phyloP scores from a whole-genome alignment of 192 early-diverging fungal genomes.

The Gorgonomyces haynaldii region DNA sequence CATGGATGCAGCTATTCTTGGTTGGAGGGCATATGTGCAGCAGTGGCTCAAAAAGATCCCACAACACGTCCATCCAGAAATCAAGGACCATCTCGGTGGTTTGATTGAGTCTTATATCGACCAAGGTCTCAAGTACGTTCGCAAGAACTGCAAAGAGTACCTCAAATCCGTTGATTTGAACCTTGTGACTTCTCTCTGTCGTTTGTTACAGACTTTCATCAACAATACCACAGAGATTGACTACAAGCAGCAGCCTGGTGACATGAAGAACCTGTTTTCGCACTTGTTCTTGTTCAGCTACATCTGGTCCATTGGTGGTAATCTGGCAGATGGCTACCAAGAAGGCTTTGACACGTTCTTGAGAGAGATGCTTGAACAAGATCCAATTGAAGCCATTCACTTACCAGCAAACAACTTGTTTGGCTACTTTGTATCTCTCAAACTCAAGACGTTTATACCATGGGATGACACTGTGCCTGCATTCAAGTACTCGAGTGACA shows the following conservation, averaged over 20 bases:
- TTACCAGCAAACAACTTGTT: constrained; percentile 42
- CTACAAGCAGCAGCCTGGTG: constrained; percentile 17
- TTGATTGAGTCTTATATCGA: constrained; percentile 34
- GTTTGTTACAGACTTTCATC: constrained; percentile 37
- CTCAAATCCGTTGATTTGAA: constrained; percentile 41
- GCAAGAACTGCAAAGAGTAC: constrained; percentile 41
- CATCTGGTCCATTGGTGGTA: constrained; percentile 46
- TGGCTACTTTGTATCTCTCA: constrained; percentile 39
- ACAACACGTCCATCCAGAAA: constrained; percentile 16
- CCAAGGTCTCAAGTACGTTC: constrained; percentile 34
- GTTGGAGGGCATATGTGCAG: constrained; percentile 37
- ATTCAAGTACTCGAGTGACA: constrained; percentile 38
- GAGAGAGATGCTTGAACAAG: constrained; percentile 33
- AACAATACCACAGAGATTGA: constrained; percentile 29
- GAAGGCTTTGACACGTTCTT: constrained; percentile 46
- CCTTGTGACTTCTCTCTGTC: constrained; percentile 36
- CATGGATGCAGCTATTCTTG: constrained; percentile 45
- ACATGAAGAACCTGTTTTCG: constrained; percentile 28
- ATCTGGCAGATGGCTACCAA: constrained; percentile 44
- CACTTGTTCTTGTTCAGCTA: constrained; percentile 48
- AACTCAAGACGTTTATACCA: constrained; percentile 30
- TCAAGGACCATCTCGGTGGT: constrained; percentile 25
- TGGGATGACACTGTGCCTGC: constrained; percentile 48
- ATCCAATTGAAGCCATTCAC: constrained; percentile 28
- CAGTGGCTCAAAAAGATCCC: constrained; percentile 35